Base-by-base conservation (phyloP, 108 stramenopile species). In the Discostella pseudostelligera region DNA sequence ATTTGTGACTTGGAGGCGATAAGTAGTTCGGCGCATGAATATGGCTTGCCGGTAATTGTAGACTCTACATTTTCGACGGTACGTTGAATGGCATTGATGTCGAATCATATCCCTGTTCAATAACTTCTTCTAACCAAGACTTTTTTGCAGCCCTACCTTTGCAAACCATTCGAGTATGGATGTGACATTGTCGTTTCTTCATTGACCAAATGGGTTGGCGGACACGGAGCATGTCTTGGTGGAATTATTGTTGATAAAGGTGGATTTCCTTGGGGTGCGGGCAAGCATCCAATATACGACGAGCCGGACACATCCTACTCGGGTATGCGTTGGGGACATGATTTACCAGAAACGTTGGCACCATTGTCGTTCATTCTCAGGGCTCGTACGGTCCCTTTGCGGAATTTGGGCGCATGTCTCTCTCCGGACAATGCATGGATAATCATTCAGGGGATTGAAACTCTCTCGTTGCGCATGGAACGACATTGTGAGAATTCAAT, bases 151-250 rank as follows among this genome's bases (percentile, higher is more conserved):
- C 83, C 82, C 10, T 92, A 91, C 66, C 28, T 93, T 8, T 90
- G 89, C 76, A 77, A 77, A 32, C 96, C 96, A 0, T 67, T 97
- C 44, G 87, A 91, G 5, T 81, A 64, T 62, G 96, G 96, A 61
- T 88, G 79, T 29, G 85, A 92, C 47, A 88, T 97, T 57, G 64
- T 97, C 24, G 81, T 86, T 4, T 56, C 74, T 49, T 93, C 91
- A 16, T 58, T 78, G 32, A 95, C 96, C 43, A 97, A 97, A 65
- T 97, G 96, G 96, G 67, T 84, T 22, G 92, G 94, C 36, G 96
- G 96, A 24, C 88, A 94, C 65, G 92, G 88, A 14, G 70, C 84
- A 16, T 69, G 73, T 59, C 53, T 93, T 22, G 86, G 84, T 35
- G 88, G 87, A 24, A 84, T 89, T 12, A 77, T 90, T 67, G 85